Percentiles rank a stretch among this genome's conserved stretches.
Conservation (phyloP, 2,329 filamentous ascomycete species). For the Pseudogymnoascus pannorum region DNA sequence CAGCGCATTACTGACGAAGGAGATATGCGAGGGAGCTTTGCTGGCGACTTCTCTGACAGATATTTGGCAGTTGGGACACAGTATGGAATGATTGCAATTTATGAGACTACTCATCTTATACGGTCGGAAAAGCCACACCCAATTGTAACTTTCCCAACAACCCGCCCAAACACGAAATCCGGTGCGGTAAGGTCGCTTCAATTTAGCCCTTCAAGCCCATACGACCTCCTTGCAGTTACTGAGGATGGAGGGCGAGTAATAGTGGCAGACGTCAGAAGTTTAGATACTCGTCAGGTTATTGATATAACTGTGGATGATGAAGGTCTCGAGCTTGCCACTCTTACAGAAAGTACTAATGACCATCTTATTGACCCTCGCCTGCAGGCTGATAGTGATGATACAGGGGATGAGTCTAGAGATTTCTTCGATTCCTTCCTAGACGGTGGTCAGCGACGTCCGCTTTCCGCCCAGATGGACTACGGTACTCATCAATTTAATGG, state of each 20-base stretch:
- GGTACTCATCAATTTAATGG: neutral
- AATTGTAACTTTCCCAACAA: constrained; percentile 70
- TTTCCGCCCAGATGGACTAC: too few species aligned
- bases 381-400: constrained; percentile 8
- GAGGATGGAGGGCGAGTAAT: constrained; percentile 76
- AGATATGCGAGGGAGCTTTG: constrained; percentile 63
- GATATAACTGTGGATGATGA: constrained; percentile 52
- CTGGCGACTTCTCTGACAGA: constrained; percentile 66
- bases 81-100: constrained; percentile 71
- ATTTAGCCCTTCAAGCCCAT: constrained; percentile 77
- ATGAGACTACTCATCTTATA: constrained; percentile 48
- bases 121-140: constrained; percentile 49
- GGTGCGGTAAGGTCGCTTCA: constrained; percentile 87
- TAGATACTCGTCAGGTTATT: constrained; percentile 63
- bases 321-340: constrained; percentile 33
- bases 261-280: constrained; percentile 63
- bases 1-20: constrained; percentile 48
- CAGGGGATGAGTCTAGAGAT: neutral
- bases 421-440: constrained; percentile 2
- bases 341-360: constrained; percentile 21
- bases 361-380: constrained; percentile 24
- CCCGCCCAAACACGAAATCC: constrained; percentile 58
- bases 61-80: constrained; percentile 73
- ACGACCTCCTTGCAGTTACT: constrained; percentile 87
- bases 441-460: neutral